Evolutionary conservation across 331 rosid species (phyloP).

Genomic region (Arachis monticola): DNA sequence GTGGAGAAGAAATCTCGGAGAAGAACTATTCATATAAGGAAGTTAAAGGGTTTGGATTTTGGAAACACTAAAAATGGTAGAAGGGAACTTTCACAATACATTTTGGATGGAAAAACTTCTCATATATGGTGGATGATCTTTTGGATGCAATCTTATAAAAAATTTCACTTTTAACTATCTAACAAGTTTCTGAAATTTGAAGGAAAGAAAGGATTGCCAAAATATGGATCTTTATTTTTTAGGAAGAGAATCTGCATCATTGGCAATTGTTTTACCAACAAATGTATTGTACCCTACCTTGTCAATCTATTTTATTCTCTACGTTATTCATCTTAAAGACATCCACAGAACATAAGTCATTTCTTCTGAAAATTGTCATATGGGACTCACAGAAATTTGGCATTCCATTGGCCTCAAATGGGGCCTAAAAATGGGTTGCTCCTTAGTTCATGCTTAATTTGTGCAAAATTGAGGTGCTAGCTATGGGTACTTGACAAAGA

Average conservation of each 20-base stretch:
- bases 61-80: not conserved
- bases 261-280: not conserved
- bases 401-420: slow-evolving; percentile 10
- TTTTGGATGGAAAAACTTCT: not conserved
- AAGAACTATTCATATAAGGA: no score
- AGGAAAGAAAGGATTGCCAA: not conserved
- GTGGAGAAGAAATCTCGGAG: no score
- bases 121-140: not conserved
- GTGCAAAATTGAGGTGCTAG: slow-evolving; percentile 6
- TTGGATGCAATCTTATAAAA: not conserved
- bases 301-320: not conserved
- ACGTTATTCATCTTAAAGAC: not conserved
- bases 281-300: not conserved
- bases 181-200: not conserved
- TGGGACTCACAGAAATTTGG: not conserved
- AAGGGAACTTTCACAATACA: not conserved
- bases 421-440: slow-evolving; percentile 2
- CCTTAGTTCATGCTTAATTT: slow-evolving; percentile 10
- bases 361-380: not conserved
- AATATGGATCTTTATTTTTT: not conserved
- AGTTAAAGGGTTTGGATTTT: not conserved
- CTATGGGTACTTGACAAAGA: not conserved
- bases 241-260: not conserved
- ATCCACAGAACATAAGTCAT: not conserved
- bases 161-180: not conserved